Evolutionary conservation across 768 basidiomycete species (phyloP), one percentile per base, ranked within the genome.

Genomic region (Strobilomyces confusus): DNA sequence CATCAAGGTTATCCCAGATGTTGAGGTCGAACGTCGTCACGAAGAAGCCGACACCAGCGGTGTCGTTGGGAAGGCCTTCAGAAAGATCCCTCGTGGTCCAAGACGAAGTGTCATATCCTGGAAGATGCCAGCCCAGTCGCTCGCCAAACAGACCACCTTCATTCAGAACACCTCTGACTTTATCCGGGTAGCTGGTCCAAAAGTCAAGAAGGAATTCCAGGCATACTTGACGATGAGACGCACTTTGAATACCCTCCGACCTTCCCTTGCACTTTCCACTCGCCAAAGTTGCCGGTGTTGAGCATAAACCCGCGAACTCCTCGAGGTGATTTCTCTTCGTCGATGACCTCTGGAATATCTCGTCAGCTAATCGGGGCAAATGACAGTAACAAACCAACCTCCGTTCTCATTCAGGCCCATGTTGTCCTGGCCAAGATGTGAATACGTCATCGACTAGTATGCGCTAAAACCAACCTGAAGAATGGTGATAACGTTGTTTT

Each of bases 41-140:
- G 64, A 91, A 92, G 73, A 92, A 92, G 8, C 90, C 91, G 23
- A 91, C 78, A 15, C 91, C 91, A 5, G 90, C 80, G 15, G 67
- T 55, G 9, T 72, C 71, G 38, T 72, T 66, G 0, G 86, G 86
- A 20, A 90, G 74, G 5, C 88, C 87, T 20, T 74, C 60, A 3
- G 78, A 71, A 13, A 89, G 73, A 23, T 83, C 75, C 48, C 87
- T 79, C 8, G 68, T 50, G 1, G 65, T 62, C 89, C 90, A 92
- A 2, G 67, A 68, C 1, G 81, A 78, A 7, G 77, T 82, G 52
- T 87, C 75, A 68, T 83, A 90, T 13, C 80, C 82, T 9, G 87
- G 87, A 11, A 88, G 76, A 67, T 89, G 87, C 87, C 86, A 89
- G 19, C 87, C 86, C 53, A 74, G 60, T 23, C 87, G 77, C 64